Evolutionary conservation across 2,329 filamentous ascomycete species (phyloP), one percentile per base, ranked within the genome.

Genomic region (Trichophyton mentagrophytes): DNA sequence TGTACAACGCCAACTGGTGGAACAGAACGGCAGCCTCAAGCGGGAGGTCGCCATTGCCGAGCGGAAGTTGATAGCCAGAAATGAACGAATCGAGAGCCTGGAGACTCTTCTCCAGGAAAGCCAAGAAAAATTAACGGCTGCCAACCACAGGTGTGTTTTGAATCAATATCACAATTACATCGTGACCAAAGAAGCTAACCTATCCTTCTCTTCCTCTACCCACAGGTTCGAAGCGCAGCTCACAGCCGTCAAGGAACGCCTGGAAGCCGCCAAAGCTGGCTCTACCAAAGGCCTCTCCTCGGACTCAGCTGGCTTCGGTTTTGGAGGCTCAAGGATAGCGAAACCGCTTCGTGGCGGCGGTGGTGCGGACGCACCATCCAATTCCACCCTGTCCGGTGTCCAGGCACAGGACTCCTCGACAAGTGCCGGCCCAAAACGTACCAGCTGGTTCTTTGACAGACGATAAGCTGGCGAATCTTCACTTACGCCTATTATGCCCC

Each of bases 31-130:
- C 67, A 88, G 87, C 64, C 80, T 99, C 69, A 99, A 99, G 85
- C 97, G 99, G 80, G 93, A 99, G 77, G 93, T 99, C 60, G 93
- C 93, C 60, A 99, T 99, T 71, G 93, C 93, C 0, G 93, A 99
- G 80, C 85, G 93, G 68, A 99, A 99, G 77, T 81, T 99, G 64
- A 95, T 95, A 73, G 93, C 93, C 25, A 82, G 93, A 68, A 97
- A 97, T 71, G 93, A 99, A 80, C 88, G 93, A 61, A 99, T 99
- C 72, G 87, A 95, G 74, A 95, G 89, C 72, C 80, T 99, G 53
- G 93, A 99, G 78, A 87, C 83, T 70, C 78, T 99, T 70, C 81
- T 99, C 68, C 90, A 96, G 74, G 93, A 99, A 74, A 95, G 90
- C 71, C 93, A 99, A 78, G 93, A 99, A 80, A 99, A 99, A 79